These are phyloP conservation scores for Erysimum cheiri DNA, from an alignment of 441 rosid genomes.

Conservation along the genomic window DNA sequence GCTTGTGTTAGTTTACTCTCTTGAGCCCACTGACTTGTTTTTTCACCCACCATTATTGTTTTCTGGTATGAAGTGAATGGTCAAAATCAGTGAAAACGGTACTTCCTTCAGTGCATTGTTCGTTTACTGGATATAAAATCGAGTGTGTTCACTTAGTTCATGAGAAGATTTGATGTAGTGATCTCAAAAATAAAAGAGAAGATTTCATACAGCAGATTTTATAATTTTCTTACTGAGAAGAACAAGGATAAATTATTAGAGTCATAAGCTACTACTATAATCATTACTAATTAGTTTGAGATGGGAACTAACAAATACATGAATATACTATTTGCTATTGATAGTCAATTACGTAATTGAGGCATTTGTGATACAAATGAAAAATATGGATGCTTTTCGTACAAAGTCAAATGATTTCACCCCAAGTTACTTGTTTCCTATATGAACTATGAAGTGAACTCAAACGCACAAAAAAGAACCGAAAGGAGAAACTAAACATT, in stretches of 20 bases:
- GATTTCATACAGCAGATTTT: background rate
- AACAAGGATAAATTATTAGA: background rate
- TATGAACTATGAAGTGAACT: slow-evolving; percentile 1
- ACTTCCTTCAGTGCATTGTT: background rate
- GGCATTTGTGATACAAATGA: slow-evolving; percentile 1
- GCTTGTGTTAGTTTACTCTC: slow-evolving; percentile 11
- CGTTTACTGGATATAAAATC: background rate
- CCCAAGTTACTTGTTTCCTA: background rate
- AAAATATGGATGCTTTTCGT: background rate
- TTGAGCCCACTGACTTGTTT: background rate
- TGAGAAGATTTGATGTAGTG: background rate
- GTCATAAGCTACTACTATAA: background rate
- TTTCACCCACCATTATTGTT: background rate
- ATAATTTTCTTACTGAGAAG: background rate
- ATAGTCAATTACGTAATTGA: background rate
- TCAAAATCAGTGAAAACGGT: background rate
- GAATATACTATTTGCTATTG: background rate
- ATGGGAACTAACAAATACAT: background rate
- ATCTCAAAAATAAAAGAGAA: background rate
- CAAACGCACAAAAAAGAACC: background rate
- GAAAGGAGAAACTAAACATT: slow-evolving; percentile 12
- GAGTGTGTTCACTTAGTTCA: background rate
- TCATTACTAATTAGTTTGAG: background rate
- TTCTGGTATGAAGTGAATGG: background rate
- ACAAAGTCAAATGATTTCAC: background rate